These are phyloP conservation scores for Rhododendron henanense DNA, from an alignment of 148 eudicot species.

Conservation along the genomic window DNA sequence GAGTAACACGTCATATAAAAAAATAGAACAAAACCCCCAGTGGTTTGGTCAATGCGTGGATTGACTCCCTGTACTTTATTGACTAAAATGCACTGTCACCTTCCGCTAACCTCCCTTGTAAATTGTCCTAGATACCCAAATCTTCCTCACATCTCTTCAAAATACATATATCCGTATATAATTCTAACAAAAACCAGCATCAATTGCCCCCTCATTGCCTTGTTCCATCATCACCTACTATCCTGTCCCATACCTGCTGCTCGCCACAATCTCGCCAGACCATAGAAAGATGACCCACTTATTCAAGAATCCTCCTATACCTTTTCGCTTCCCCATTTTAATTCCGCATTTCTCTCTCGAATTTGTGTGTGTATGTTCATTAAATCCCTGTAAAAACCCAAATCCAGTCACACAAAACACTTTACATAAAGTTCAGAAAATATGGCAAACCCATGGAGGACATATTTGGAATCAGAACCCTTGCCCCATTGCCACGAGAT, in stretches of 20 bases:
- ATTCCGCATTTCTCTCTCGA: neutral
- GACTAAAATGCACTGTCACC: too few relatives aligned
- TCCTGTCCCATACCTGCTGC: neutral
- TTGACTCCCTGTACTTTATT: neutral
- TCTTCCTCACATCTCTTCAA: too few relatives aligned
- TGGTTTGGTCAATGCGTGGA: neutral
- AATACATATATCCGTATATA: neutral
- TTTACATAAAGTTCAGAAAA: neutral
- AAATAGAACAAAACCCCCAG: neutral
- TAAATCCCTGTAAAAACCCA: neutral
- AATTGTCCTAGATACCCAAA: neutral
- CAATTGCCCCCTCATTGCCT: neutral
- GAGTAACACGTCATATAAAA: neutral
- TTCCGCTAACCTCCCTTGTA: too few relatives aligned
- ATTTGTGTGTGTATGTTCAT: neutral
- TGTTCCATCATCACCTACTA: neutral
- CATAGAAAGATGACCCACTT: neutral
- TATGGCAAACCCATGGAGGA: too few relatives aligned
- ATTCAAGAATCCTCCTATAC: neutral
- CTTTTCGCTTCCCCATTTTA: neutral
- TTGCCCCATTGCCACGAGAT: too few relatives aligned
- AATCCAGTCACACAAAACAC: neutral
- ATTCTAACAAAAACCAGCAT: neutral
- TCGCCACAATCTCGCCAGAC: neutral
- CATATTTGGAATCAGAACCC: too few relatives aligned